A percentile compares a stretch with the other conserved stretches of the same genome.
These are phyloP conservation scores for Akanthomyces lecanii DNA, from an alignment of 2,329 filamentous ascomycete species.

Conservation along the genomic window DNA sequence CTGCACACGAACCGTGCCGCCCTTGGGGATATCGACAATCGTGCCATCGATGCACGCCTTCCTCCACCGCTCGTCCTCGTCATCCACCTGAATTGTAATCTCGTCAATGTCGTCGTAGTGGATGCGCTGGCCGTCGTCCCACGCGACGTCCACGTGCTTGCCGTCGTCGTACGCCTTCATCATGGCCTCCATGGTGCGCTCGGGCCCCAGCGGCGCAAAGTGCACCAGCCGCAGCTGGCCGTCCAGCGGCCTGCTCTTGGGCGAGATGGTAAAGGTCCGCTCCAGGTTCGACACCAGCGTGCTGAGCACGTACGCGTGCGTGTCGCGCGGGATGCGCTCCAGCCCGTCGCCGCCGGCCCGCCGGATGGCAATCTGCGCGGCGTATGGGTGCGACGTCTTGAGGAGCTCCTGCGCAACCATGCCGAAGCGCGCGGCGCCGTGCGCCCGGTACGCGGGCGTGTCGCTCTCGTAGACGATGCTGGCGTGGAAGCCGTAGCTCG, in stretches of 20 bases:
- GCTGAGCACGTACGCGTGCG: slow-evolving; percentile 73
- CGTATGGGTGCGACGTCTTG: slow-evolving; percentile 48
- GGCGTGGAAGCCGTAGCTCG: slow-evolving; percentile 86
- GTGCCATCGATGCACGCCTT: slow-evolving; percentile 90
- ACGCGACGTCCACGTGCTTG: slow-evolving; percentile 48
- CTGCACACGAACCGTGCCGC: slow-evolving; percentile 65
- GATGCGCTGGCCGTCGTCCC: slow-evolving; percentile 53
- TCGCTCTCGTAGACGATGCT: slow-evolving; percentile 88
- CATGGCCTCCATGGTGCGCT: slow-evolving; percentile 75
- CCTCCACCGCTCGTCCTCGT: slow-evolving; percentile 71
- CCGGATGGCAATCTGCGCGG: slow-evolving; percentile 38
- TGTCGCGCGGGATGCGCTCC: slow-evolving; percentile 30
- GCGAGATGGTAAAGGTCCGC: slow-evolving; percentile 76
- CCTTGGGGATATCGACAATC: slow-evolving; percentile 68
- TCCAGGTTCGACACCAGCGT: slow-evolving; percentile 79
- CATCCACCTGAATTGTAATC: slow-evolving; percentile 61
- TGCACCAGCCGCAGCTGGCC: slow-evolving; percentile 67
- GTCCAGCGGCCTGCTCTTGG: slow-evolving; percentile 64
- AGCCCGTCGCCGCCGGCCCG: slow-evolving; percentile 3
- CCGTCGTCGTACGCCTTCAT: slow-evolving; percentile 56
- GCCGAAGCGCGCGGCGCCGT: slow-evolving; percentile 73
- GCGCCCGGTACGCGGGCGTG: slow-evolving; percentile 71
- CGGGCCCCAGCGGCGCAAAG: slow-evolving; percentile 63
- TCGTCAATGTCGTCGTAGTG: slow-evolving; percentile 67
- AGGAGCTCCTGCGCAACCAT: slow-evolving; percentile 79